Evolutionary conservation across 2,329 filamentous ascomycete species (phyloP).

Genomic region (Neocucurbitaria cava): DNA sequence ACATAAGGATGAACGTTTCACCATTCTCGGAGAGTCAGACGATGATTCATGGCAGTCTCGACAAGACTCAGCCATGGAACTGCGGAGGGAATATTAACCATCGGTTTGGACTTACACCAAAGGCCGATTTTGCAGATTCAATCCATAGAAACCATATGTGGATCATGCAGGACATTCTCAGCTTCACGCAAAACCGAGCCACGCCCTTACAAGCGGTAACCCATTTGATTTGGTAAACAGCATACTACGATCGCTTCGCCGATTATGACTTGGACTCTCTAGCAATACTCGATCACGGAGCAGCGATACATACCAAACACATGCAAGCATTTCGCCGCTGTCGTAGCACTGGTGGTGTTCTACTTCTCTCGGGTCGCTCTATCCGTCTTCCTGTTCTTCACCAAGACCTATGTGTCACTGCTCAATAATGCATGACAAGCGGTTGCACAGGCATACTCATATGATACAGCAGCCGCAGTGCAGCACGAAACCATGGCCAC

Average conservation of each 20-base stretch:
- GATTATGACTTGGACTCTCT: conserved; percentile 1
- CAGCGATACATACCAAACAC: not conserved
- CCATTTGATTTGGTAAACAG: conserved; percentile 3
- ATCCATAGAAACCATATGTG: conserved; percentile 5
- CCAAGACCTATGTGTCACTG: not conserved
- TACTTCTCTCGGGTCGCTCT: conserved; percentile 1
- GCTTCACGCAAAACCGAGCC: not conserved
- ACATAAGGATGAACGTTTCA: too few relatives aligned
- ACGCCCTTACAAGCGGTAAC: conserved; percentile 4
- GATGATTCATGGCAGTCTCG: not conserved
- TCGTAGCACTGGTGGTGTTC: not conserved
- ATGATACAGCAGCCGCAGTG: not conserved
- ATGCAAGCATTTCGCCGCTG: conserved; percentile 1
- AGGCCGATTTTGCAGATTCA: not conserved
- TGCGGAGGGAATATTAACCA: not conserved
- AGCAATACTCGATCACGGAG: not conserved
- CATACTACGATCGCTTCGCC: conserved; percentile 3
- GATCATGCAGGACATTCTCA: conserved; percentile 10
- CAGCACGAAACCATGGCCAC: not conserved
- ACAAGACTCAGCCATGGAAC: not conserved
- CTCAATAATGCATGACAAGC: conserved; percentile 8
- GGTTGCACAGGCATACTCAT: conserved; percentile 2
- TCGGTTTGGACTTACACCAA: not conserved
- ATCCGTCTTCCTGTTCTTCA: not conserved
- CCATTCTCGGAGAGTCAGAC: too few relatives aligned